Base-by-base conservation (phyloP, 1,284 basidiomycete genomes). In the Cryptococcus sp. region DNA sequence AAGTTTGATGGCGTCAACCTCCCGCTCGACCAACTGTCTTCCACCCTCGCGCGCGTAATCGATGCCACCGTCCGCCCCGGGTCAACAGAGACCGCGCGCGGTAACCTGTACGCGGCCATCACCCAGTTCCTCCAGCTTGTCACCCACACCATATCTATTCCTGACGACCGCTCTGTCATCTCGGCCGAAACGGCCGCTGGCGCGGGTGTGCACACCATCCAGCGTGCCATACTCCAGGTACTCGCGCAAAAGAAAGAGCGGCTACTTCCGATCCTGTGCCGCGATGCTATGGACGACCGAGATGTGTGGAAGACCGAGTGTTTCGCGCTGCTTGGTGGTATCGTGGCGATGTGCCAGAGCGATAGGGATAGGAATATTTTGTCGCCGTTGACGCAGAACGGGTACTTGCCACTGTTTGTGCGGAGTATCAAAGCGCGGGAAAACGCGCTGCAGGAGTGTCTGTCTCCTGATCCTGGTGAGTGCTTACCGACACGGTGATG, bases 281-380 rank as follows among this genome's bases (percentile, higher is more conserved):
- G 91, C 18, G 95, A 98, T 71, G 93, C 92, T 0, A 88, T 94
- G 56, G 93, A 97, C 66, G 93, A 92, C 11, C 85, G 88, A 33
- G 93, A 97, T 71, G 89, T 98, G 0, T 97, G 94, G 93, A 91
- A 93, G 78, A 95, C 94, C n/a, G 68, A 76, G 58, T 18, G 86
- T 94, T 28, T 88, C 90, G 18, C 64, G 49, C 62, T 68, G 21
- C 63, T 53, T 79, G 87, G 61, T 72, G 68, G 62, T n/a, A 61
- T 76, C 49, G 75, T 89, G 1, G 87, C 84, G 24, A 50, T 65
- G 6, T 69, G 66, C 43, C 51, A 57, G 15, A 57, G 56, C 2
- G 67, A 69, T 9, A 47, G 60, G 44, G 69, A 71, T 52, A 40
- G 68, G 42, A 55, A 79, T 6, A 78, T 88, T 5, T 73, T 89